Evolutionary conservation across 768 basidiomycete species (phyloP), one percentile per base, ranked within the genome.

Genomic region (Astraeus odoratus): DNA sequence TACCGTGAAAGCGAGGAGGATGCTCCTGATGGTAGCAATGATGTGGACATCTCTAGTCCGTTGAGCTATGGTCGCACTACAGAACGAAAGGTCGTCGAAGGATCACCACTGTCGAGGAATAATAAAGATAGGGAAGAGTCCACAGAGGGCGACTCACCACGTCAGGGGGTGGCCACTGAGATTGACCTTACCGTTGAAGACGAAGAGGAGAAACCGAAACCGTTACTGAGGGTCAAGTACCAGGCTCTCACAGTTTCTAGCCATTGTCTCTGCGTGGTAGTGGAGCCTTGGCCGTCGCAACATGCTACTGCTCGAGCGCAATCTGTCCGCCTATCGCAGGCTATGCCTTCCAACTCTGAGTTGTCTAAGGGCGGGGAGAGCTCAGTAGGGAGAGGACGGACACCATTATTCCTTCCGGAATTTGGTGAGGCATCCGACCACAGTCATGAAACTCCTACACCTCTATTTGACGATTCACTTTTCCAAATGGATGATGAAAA

Each of bases 321-420:
- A 13, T 65, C 72, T 4, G 51, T 61, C 12, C 55, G 53, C 16
- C 60, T 66, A 12, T 49, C 60, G 43, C 60, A 61, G 16, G 55
- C 63, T 25, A 68, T 62, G 4, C 65, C 70, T 24, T 44, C 42
- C 2, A 55, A 50, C 43, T 4, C 20, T 4, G 39, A 26, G 26
- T 27, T 26, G 10, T 51, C 48, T 23, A 47, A 50, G 15, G 54
- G 47, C 12, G 53, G 51, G 27, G 41, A 47, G 9, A 43, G 27
- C n/a, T 23, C 16, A 33, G 53, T 33, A 51, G 70, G 62, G 37
- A 63, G 76, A 33, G 76, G 62, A 25, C 61, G 69, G 47, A 83
- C 81, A 8, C 89, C 88, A 1, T 65, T 92, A 8, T 92, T 91
- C 60, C 68, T 87, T 13, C 83, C 86, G 1, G 87, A 87, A 54